Evolutionary conservation across 768 basidiomycete species (phyloP), one percentile per base, ranked within the genome.

Genomic region (Mycena rosella): DNA sequence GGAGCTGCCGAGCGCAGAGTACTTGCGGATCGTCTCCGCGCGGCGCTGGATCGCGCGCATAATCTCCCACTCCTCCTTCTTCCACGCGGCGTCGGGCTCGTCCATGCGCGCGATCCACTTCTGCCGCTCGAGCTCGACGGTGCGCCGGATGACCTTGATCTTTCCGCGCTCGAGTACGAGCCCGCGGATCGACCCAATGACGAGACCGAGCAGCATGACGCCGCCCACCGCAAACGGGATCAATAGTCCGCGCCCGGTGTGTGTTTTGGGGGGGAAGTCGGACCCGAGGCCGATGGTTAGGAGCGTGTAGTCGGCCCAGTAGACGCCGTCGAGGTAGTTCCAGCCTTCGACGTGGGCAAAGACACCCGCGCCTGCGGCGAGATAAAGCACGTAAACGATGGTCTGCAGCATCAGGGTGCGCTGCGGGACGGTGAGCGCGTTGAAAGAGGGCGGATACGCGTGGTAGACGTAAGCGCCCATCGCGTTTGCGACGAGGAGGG

Each of bases 381-480:
- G 78, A 55, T 84, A 84, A 5, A 80, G 62, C 1, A 79, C 74
- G 69, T 82, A 83, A 3, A 78, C 65, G 40, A 80, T 80, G 22
- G 81, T 81, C 64, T 84, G 82, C 6, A 84, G 78, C 83, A 83
- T 83, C 10, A 83, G 68, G 0, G 79, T 83, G 13, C 82, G 79
- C 67, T 83, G 83, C 4, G 82, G 78, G 15, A 78, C 73, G 14
- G 81, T 81, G 34, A 83, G 76, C 11, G 75, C 74, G 20, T 77
- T 72, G 54, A 83, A 82, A 1, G 79, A 78, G 1, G 82, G 73
- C 22, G 75, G 76, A 61, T 81, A 84, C 1, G 78, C 81, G 36
- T 77, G 74, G 61, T 81, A 80, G 26, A 66, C 45, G 24, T 75
- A 76, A 6, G 79, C 78, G 27, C 79, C 76, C 18, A 57, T 36